Evolutionary conservation across 2,329 filamentous ascomycete species (phyloP).

Genomic region (Raffaelea arxii): DNA sequence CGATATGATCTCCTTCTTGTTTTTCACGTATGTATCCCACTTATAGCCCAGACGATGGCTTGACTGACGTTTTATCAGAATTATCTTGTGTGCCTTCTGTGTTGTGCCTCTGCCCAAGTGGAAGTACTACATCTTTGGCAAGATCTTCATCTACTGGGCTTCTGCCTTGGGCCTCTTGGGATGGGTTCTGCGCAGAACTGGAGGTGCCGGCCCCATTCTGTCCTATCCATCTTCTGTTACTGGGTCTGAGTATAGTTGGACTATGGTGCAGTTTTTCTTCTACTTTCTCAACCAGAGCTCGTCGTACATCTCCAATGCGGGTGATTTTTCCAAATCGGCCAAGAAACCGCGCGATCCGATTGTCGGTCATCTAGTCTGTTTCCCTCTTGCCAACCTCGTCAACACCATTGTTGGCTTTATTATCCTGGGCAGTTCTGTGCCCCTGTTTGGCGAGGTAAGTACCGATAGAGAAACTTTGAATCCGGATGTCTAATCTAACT

Average conservation of each 20-base stretch:
- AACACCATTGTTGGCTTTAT: constrained; percentile 1
- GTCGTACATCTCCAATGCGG: constrained; percentile 26
- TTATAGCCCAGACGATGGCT: too few species aligned
- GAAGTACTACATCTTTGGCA: constrained; percentile 1
- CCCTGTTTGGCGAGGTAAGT: background rate
- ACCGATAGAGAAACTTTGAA: background rate
- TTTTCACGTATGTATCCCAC: background rate
- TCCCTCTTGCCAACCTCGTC: constrained; percentile 18
- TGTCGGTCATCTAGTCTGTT: constrained; percentile 28
- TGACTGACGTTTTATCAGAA: background rate
- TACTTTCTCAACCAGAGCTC: constrained; percentile 14
- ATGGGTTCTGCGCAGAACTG: background rate
- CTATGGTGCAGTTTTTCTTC: constrained; percentile 25
- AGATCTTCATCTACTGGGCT: constrained; percentile 2
- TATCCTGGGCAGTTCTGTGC: background rate
- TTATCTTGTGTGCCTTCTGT: background rate
- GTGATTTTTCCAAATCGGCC: constrained; percentile 32
- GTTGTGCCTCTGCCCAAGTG: constrained; percentile 4
- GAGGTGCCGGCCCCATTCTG: constrained; percentile 12
- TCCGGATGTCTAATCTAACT: background rate
- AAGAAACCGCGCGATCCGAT: constrained; percentile 29
- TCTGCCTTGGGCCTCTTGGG: background rate
- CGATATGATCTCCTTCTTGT: background rate
- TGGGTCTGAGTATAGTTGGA: constrained; percentile 24
- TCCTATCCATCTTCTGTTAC: constrained; percentile 19